phyloP scores from a whole-genome alignment of 176 grass and related monocot species.

The Lolium perenne region DNA sequence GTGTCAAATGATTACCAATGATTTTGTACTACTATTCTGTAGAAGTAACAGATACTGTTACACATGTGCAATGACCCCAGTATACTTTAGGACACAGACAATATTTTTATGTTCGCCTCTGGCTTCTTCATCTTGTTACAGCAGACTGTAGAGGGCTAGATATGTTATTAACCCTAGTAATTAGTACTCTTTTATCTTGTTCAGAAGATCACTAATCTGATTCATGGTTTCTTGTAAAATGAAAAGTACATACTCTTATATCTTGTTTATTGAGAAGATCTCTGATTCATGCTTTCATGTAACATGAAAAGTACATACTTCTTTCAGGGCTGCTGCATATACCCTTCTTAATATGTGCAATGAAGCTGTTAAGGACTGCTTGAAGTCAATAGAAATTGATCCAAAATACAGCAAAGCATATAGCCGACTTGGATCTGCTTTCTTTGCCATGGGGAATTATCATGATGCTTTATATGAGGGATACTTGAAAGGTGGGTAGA shows the following conservation, averaged over 20 bases:
- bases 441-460: conserved; percentile 57
- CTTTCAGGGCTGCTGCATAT: conserved; percentile 87
- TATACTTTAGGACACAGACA: neutral
- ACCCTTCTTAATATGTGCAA: conserved; percentile 62
- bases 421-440: conserved; percentile 64
- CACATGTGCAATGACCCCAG: neutral
- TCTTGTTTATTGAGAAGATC: neutral
- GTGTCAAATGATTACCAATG: neutral
- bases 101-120: neutral
- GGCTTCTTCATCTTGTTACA: neutral
- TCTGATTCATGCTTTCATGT: conserved; percentile 22
- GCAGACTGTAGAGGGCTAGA: neutral
- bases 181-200: neutral
- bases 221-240: conserved; percentile 36
- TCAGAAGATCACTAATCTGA: neutral
- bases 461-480: conserved; percentile 58
- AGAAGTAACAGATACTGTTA: neutral
- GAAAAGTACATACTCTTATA: conserved; percentile 25
- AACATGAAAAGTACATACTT: conserved; percentile 39
- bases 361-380: conserved; percentile 68
- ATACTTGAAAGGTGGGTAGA: conserved; percentile 54
- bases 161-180: conserved; percentile 15
- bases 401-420: conserved; percentile 69
- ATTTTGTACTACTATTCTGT: neutral
- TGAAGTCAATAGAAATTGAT: conserved; percentile 88